phyloP scores from a whole-genome alignment of 73 alveolate genomes.

The Halteria grandinella region DNA sequence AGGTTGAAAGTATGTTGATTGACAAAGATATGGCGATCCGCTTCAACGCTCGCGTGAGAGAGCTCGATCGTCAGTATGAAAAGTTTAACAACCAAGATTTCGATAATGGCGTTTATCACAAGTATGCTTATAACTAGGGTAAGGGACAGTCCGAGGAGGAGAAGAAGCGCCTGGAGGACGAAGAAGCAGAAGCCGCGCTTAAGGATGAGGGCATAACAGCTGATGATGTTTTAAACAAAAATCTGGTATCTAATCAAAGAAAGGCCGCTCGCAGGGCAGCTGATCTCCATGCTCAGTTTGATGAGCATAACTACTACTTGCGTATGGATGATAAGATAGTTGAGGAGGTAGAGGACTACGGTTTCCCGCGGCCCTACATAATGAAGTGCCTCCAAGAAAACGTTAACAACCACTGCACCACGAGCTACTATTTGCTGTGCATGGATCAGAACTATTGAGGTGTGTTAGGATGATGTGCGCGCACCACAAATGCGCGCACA shows the following conservation, averaged over 20 bases:
- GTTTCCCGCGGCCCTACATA: constrained; percentile 56
- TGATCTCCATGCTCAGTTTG: constrained; percentile 1
- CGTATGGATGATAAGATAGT: constrained; percentile 46
- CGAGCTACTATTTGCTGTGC: constrained; percentile 47
- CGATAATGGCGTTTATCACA: constrained; percentile 85
- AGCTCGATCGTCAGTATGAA: constrained; percentile 86
- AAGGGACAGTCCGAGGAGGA: constrained; percentile 35
- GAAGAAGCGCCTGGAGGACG: neutral
- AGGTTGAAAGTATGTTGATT: neutral
- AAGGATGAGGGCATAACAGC: constrained; percentile 20
- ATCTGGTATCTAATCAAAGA: constrained; percentile 8
- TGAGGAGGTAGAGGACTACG: constrained; percentile 19
- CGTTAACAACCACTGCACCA: constrained; percentile 54
- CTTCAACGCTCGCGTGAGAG: constrained; percentile 80
- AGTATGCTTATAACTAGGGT: constrained; percentile 51
- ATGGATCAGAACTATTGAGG: constrained; percentile 63
- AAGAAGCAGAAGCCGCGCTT: neutral
- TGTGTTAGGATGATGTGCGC: too few relatives aligned
- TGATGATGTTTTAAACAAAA: constrained; percentile 12
- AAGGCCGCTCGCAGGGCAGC: neutral
- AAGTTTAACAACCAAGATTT: constrained; percentile 83
- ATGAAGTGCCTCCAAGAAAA: constrained; percentile 50
- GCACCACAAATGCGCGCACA: too few relatives aligned
- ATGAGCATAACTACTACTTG: constrained; percentile 10
- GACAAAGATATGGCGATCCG: constrained; percentile 74